These are phyloP conservation scores for Apiospora malaysiana DNA, from an alignment of 2,329 filamentous ascomycete genomes.

Conservation along the genomic window DNA sequence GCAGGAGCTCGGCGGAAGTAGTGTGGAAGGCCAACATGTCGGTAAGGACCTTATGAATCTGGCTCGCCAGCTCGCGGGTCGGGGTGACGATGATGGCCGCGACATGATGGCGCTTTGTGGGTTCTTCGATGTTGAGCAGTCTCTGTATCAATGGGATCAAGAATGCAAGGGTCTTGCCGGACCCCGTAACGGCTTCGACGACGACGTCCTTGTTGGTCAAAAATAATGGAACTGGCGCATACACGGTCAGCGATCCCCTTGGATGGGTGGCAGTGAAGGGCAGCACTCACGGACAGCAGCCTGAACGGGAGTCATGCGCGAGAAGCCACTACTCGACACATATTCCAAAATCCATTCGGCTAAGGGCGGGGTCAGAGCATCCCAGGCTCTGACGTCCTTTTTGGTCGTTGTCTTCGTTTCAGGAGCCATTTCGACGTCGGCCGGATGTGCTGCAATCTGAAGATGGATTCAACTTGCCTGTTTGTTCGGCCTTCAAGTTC, in stretches of 20 bases:
- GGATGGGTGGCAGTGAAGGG: slow-evolving; percentile 69
- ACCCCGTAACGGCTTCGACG: slow-evolving; percentile 82
- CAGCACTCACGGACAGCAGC: slow-evolving; percentile 64
- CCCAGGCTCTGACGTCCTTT: slow-evolving; percentile 65
- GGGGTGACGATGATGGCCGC: slow-evolving; percentile 92
- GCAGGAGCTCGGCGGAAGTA: slow-evolving; percentile 72
- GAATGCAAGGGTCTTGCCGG: slow-evolving; percentile 88
- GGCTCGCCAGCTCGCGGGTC: slow-evolving; percentile 87
- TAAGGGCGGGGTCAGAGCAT: slow-evolving; percentile 70
- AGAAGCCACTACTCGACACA: slow-evolving; percentile 82
- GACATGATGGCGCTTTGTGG: slow-evolving; percentile 87
- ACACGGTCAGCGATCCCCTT: slow-evolving; percentile 47
- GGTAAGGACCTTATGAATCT: slow-evolving; percentile 83
- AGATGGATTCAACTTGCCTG: neutral
- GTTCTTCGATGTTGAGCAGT: slow-evolving; percentile 78
- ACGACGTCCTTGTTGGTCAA: slow-evolving; percentile 85
- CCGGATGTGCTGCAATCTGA: neutral
- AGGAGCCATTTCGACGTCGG: slow-evolving; percentile 38
- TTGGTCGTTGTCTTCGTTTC: slow-evolving; percentile 42
- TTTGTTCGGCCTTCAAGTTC: neutral
- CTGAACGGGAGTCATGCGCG: slow-evolving; percentile 92
- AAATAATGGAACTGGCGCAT: slow-evolving; percentile 22
- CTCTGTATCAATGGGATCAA: slow-evolving; percentile 84
- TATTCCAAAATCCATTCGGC: slow-evolving; percentile 88
- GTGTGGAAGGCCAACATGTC: slow-evolving; percentile 83